Evolutionary conservation across 805 yeast genomes (phyloP).

Genomic region (Limtongia smithiae): DNA sequence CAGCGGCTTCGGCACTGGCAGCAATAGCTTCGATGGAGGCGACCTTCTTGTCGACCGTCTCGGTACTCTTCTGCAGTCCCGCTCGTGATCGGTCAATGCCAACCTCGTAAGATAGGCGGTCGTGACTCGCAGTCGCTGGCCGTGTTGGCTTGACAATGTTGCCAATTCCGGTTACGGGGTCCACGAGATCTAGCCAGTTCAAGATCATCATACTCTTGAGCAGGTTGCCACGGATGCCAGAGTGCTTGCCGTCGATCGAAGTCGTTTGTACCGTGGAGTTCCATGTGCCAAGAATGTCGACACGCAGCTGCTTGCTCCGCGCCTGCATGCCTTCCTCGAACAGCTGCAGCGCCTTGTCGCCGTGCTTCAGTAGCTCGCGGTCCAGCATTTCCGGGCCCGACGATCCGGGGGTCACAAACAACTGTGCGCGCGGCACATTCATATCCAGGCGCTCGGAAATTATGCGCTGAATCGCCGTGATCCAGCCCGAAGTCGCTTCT

Average conservation of each 20-base stretch:
- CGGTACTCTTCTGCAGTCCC: too few relatives aligned
- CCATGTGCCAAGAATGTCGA: conserved; percentile 27
- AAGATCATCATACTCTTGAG: conserved; percentile 27
- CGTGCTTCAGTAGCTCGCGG: conserved; percentile 23
- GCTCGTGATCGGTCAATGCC: too few relatives aligned
- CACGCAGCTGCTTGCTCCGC: conserved; percentile 8
- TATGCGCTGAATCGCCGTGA: conserved; percentile 25
- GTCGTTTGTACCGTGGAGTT: conserved; percentile 25
- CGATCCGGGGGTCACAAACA: conserved; percentile 28
- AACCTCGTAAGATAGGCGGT: too few relatives aligned
- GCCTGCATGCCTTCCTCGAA: conserved; percentile 22
- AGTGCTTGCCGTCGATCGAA: conserved; percentile 25
- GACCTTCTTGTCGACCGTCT: too few relatives aligned
- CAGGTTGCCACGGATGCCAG: conserved; percentile 24
- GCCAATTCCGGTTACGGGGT: conserved; percentile 4
- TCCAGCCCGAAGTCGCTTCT: conserved; percentile 24
- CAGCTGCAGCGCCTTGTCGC: conserved; percentile 19
- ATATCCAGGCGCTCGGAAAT: conserved; percentile 20
- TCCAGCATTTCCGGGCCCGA: conserved; percentile 28
- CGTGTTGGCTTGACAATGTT: not conserved
- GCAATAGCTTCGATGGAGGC: too few relatives aligned
- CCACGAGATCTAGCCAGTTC: conserved; percentile 24
- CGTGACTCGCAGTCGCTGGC: too few relatives aligned
- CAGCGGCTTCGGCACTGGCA: too few relatives aligned
- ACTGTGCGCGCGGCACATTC: conserved; percentile 17